Evolutionary conservation across 257 asterid species (phyloP), one percentile per base, ranked within the genome.

Genomic region (Cruciata laevipes): DNA sequence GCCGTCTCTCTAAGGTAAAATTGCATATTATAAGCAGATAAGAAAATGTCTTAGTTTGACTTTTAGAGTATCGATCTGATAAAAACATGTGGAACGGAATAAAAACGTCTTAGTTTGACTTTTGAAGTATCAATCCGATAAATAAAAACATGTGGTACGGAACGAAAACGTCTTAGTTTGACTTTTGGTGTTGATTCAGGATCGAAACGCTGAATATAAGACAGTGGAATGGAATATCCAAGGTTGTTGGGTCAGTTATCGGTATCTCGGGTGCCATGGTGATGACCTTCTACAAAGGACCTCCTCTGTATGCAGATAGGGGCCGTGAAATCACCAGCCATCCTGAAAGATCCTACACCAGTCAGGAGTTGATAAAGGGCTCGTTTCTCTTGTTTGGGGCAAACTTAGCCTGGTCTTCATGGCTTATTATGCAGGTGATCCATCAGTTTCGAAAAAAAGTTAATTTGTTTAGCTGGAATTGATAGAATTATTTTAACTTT

Each of bases 331-430:
- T 32, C 21, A 40, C 40, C 51, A 30, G 35, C 49, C 37, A 62
- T 37, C 33, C 49, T 21, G 60, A 35, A 35, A 78, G 53, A 17
- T 21, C 62, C 37, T 69, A 61, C 56, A 57, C 78, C 6, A 77
- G 67, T 74, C 77, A 75, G 18, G 85, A 85, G 23, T 83, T 88
- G 88, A 76, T 85, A 44, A 87, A 81, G 75, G 95, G 95, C 33
- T 81, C 88, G 40, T 68, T 85, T 44, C 73, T 87, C 70, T 53
- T 83, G 74, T 75, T 87, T 16, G 73, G 70, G 56, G 84, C 81
- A 10, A 80, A 81, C 61, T 10, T 74, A 38, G 37, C 79, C 16
- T 85, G 83, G 80, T 69, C 92, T 60, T 7, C 82, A 7, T 87
- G 92, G 90, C 76, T 87, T 20, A 80, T 77, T 31, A 69, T 83